Evolutionary conservation across 2,329 filamentous ascomycete genomes (phyloP), one percentile per base, ranked within the genome.

Genomic region (Phialophora tarda): DNA sequence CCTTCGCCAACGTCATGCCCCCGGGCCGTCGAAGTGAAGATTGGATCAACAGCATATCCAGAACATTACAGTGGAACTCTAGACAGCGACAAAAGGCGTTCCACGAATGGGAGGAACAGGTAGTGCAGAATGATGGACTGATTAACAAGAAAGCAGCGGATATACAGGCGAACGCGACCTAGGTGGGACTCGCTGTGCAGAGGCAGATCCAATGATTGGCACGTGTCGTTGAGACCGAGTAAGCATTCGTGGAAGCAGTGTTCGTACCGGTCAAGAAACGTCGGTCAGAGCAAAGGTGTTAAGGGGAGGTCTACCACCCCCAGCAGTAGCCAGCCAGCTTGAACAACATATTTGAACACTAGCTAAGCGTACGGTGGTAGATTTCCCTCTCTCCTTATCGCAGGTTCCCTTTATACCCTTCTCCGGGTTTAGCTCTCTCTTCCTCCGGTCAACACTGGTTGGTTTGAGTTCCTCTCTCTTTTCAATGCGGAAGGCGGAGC

Each of bases 41-140:
- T 56, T 84, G 82, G 82, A 78, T 84, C 60, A 79, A 80, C 50
- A 82, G 81, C 69, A 82, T 84, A 57, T 82, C 80, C 1, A 81
- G 81, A 69, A 83, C 81, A 2, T 67, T 84, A 67, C 81, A 83
- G 66, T 84, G 82, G 82, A 83, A 83, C 68, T 81, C 80, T 5
- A 76, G 82, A 65, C 77, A 82, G 65, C 78, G 76, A 68, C 82
- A 81, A 66, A 83, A 82, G 71, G 75, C 74, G 59, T 79, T 75
- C 58, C 69, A 72, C 30, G 73, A 76, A n/a, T 75, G 72, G 71
- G 64, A 66, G 17, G 67, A 14, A 60, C 62, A 41, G 28, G 0
- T 12, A 21, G 30, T n/a, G 7, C 17, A 44, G 14, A n/a, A 7
- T 44, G 38, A 44, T 44, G 4, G 38, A 7, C 38, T n/a, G 4